Percentiles rank a stretch among this genome's conserved stretches.
Evolutionary conservation across 371 early-diverging fungal species (phyloP).

Genomic region (Lichtheimia ornata): DNA sequence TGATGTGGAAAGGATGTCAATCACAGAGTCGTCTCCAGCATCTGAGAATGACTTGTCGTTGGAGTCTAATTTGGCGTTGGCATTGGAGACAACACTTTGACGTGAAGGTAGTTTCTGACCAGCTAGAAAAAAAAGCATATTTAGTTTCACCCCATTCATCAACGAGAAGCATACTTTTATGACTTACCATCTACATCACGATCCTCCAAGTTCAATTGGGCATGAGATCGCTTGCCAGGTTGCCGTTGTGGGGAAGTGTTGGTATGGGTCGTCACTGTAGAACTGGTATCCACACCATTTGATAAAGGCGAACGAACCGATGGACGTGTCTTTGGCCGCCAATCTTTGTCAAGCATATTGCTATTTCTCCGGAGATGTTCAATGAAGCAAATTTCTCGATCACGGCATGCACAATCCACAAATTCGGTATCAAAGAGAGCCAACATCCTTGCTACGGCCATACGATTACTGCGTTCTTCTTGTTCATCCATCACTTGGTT

Average conservation of each 20-base stretch:
- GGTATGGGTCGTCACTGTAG: neutral
- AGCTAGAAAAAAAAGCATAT: neutral
- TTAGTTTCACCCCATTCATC: neutral
- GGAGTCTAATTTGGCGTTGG: neutral
- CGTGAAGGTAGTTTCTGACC: neutral
- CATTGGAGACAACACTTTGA: conserved; percentile 13
- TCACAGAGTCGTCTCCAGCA: conserved; percentile 24
- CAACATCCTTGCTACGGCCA: conserved; percentile 39
- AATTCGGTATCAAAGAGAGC: conserved; percentile 22
- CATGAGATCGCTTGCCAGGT: neutral
- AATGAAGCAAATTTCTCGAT: conserved; percentile 41
- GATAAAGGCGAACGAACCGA: neutral
- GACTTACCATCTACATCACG: neutral
- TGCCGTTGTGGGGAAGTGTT: neutral
- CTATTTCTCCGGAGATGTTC: conserved; percentile 18
- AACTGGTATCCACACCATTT: neutral
- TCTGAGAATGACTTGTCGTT: conserved; percentile 4
- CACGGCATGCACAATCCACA: conserved; percentile 51
- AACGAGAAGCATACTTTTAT: too few relatives aligned
- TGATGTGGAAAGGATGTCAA: conserved; percentile 26
- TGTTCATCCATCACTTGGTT: conserved; percentile 27
- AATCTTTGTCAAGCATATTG: neutral
- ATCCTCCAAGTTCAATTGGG: too few relatives aligned
- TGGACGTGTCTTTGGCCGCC: neutral
- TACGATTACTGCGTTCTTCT: conserved; percentile 33